Evolutionary conservation across 2,329 filamentous ascomycete species (phyloP), one percentile per base, ranked within the genome.

Genomic region (Phyllosticta ampelicida): DNA sequence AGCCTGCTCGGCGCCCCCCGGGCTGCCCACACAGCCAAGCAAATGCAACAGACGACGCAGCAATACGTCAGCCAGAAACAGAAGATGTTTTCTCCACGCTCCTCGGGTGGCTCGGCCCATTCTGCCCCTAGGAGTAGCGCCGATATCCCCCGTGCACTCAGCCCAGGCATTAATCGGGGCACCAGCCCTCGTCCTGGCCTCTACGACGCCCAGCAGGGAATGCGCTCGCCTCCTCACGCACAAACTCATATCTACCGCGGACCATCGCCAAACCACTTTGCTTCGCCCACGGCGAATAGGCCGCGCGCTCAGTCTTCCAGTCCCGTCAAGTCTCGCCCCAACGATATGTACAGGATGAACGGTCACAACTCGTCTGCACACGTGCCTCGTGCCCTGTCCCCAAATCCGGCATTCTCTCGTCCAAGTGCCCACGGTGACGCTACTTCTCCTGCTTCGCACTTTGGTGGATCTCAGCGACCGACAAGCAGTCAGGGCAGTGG

Each of bases 41-140:
- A 94, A 53, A 99, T 99, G 95, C 89, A 96, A 68, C 89, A 95
- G 71, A 89, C 91, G 3, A 94, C 90, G 0, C 87, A 95, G 65
- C 90, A 90, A 71, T 96, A 92, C 67, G 84, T 87, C 20, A 83
- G 85, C 51, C 88, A 96, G 71, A 89, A 89, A 2, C 83, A 89
- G 50, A 90, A 81, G 66, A 86, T 96, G 76, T 94, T 95, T 71
- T 75, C 74, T 56, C 65, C 65, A 3, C 54, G 53, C 19, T 16
- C 64, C 60, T 48, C 61, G 60, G 30, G 56, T 10, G 50, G 53
- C 23, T 56, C 54, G 18, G 56, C 57, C 26, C 57, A 72, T 11
- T 71, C 74, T 1, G 69, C 68, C 16, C 75, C 73, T 19, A 72
- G 29, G 9, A 56, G 55, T 18, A 66, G 65, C 28, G 68, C 71